phyloP scores from a whole-genome alignment of 1,284 basidiomycete species.

The Gymnopus androsaceus region DNA sequence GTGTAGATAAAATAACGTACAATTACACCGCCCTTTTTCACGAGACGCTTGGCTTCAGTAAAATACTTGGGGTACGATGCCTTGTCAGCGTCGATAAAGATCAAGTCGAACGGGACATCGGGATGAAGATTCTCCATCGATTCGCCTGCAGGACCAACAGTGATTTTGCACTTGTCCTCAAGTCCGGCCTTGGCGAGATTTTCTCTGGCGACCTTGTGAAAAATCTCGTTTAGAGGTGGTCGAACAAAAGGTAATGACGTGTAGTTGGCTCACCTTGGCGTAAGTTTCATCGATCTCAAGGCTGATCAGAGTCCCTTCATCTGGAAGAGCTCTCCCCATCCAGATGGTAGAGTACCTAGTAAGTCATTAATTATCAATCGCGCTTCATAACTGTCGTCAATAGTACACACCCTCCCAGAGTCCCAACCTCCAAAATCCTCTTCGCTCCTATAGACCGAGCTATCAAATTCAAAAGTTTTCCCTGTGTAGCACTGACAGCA shows the following conservation, averaged over 20 bases:
- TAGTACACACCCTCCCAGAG: slow-evolving; percentile 49
- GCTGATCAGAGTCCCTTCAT: slow-evolving; percentile 51
- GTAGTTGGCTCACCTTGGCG: slow-evolving; percentile 49
- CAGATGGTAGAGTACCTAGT: slow-evolving; percentile 56
- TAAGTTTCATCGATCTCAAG: slow-evolving; percentile 51
- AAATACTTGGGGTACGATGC: slow-evolving; percentile 50
- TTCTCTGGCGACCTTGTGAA: slow-evolving; percentile 50
- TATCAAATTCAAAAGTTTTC: slow-evolving; percentile 55
- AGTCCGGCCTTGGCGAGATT: slow-evolving; percentile 54
- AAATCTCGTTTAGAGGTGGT: not conserved
- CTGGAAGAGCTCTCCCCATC: slow-evolving; percentile 56
- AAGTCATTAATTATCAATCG: not conserved
- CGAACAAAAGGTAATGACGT: not conserved
- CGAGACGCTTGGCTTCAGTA: slow-evolving; percentile 55
- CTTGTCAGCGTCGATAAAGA: slow-evolving; percentile 69
- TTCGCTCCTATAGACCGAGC: slow-evolving; percentile 51
- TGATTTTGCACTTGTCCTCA: slow-evolving; percentile 45
- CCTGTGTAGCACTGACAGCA: slow-evolving; percentile 56
- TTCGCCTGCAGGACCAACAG: slow-evolving; percentile 53
- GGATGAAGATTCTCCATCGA: slow-evolving; percentile 44
- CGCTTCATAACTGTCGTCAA: not conserved
- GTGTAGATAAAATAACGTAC: slow-evolving; percentile 34
- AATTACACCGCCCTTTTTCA: slow-evolving; percentile 55
- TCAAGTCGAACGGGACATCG: slow-evolving; percentile 52
- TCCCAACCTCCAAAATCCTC: slow-evolving; percentile 60